These are phyloP conservation scores for Jaltomata sinuosa DNA, from an alignment of 257 asterid species.

Conservation along the genomic window DNA sequence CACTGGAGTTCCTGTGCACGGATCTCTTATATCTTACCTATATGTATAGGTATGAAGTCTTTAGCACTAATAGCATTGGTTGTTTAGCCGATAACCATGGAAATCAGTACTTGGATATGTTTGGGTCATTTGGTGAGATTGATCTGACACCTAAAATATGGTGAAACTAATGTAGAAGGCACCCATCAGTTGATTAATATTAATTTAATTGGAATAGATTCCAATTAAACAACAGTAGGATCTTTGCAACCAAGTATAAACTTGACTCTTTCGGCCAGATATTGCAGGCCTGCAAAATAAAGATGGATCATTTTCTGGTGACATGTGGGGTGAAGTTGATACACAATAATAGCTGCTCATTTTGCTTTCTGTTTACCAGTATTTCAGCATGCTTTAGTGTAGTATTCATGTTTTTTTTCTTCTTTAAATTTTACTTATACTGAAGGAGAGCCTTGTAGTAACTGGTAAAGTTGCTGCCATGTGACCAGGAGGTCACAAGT, in stretches of 20 bases:
- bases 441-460: too few species aligned
- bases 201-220: not conserved
- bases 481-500: too few species aligned
- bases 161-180: not conserved
- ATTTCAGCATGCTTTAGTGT: not conserved
- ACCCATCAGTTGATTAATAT: not conserved
- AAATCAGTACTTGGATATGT: not conserved
- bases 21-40: not conserved
- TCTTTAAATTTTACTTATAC: not conserved
- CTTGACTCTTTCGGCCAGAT: conserved; percentile 60
- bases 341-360: conserved; percentile 40
- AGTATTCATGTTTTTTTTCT: not conserved
- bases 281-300: conserved; percentile 73
- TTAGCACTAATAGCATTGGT: not conserved
- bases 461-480: too few species aligned
- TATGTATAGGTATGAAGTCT: not conserved
- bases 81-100: not conserved
- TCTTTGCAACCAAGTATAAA: not conserved
- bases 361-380: not conserved
- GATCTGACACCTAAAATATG: not conserved
- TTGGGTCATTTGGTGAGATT: not conserved
- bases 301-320: conserved; percentile 90
- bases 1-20: not conserved
- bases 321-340: conserved; percentile 94
- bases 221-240: not conserved